Base-by-base conservation (phyloP, 306 rosid species). In the Albizia julibrissin region DNA sequence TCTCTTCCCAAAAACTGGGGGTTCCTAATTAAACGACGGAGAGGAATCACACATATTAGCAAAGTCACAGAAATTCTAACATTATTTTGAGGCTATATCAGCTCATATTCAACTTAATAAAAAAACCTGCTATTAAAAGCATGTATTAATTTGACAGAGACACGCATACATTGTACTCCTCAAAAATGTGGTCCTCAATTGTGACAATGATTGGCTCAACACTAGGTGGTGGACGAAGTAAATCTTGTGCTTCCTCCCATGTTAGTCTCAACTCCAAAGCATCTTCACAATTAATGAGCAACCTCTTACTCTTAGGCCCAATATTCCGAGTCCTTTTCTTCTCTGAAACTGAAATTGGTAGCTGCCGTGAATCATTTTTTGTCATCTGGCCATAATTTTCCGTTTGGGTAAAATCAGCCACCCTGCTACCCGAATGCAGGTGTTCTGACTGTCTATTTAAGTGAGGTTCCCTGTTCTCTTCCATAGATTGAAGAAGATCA, bases 231-330 rank as follows among this genome's bases (percentile, higher is more conserved):
- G 99, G 99, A 73, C 99, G 97, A 79, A 95, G 98, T 84, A 95
- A 94, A 83, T 95, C 97, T 78, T 93, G 99, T 65, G 98, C 98
- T 89, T 95, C 99, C 89, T 93, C 97, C 99, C 99, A 95, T 59
- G 99, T 95, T 76, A 95, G 89, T 84, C 92, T 90, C 79, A 95
- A 87, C 90, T 95, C 98, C 86, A 88, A 64, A 46, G 93, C 88
- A 80, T 95, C 99, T 75, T 93, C 99, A 77, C 92, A 90, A 56
- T 90, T 87, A 89, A 95, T 92, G 67, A 83, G 91, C 88, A 95
- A 81, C 84, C 99, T 92, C 85, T 93, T 95, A 80, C 80, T 93
- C 85, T 95, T 95, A 69, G 94, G 87, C 74, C 98, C 98, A 81
- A 95, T 93, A 75, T 93, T 95, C 61, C 97, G 91, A 80, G 97